Evolutionary conservation across 2,329 filamentous ascomycete genomes (phyloP), one percentile per base, ranked within the genome.

Genomic region (Diplodia seriata): DNA sequence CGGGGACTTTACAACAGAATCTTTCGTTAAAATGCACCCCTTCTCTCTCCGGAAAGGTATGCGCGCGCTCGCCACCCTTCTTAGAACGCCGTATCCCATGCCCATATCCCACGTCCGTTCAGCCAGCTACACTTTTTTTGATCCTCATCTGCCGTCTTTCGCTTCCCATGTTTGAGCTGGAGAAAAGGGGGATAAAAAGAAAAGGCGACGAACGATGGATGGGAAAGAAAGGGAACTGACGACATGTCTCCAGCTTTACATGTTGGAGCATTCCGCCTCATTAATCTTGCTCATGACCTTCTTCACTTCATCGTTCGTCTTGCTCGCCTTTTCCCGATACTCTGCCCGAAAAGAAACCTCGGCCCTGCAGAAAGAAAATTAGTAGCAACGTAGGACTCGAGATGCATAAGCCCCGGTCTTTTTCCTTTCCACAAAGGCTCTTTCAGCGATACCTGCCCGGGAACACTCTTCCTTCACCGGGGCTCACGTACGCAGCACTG

Each of bases 401-500:
- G 9, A 55, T 26, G 26, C 26, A 26, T 26, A 55, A 12, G 54
- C 8, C 36, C 20, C 26, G 26, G 26, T 26, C 26, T 47, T n/a
- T 29, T 8, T 15, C 55, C 9, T 26, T 15, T 38, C 36, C 36
- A 4, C 26, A 3, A 38, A 38, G 11, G 36, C 36, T 11, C 26
- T 51, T 29, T 63, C 40, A 62, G 29, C 57, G 57, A 50, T 62
- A 43, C 26, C 57, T 18, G n/a, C 40, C 57, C 23, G 36, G 43
- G 8, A 15, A 36, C 12, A 33, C 43, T 50, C 49, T 53, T 7
- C 55, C 66, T 36, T 67, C 66, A 23, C 56, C 66, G 6, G 66
- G 66, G 18, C 56, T 67, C 36, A 47, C 56, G 29, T 61, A 67
- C 26, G 66, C 47, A 12, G 31, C 47, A 20, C 50, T 49, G 7